Base-by-base conservation (phyloP, 2,329 filamentous ascomycete genomes). In the Diplodia scrobiculata region DNA sequence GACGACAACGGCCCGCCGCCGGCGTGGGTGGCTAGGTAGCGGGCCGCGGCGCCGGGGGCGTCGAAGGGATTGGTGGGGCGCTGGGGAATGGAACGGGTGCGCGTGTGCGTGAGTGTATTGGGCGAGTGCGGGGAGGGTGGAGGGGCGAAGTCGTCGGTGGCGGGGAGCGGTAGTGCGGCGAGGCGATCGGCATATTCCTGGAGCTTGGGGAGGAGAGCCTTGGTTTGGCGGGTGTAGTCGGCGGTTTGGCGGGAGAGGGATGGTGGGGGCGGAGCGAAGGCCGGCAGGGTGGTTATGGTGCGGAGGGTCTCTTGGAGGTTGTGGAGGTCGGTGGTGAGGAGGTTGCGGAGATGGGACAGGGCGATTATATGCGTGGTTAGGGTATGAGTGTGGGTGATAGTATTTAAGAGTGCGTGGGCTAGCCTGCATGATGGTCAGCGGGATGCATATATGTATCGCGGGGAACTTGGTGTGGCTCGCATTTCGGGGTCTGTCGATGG, bases 141-240 rank as follows among this genome's bases (percentile, higher is more conserved):
- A 0, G 48, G n/a, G 19, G 14, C n/a, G 21, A 48, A 14, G 50
- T 47, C 25, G 14, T 17, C 60, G 21, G 19, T 7, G 3, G 14
- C 14, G 62, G 51, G 48, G 41, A 60, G 25, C 25, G 25, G 36
- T 74, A 66, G 80, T 73, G 69, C 86, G 78, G 67, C 70, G 13
- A 78, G 70, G 51, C 71, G 73, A 45, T 76, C 74, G 54, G 77
- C 74, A 62, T 91, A 85, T 72, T 95, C 91, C 17, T 86, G 85
- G 1, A 93, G 80, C 70, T 89, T 89, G 2, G 86, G 79, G 14
- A 83, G 79, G 45, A 91, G 80, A n/a, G 85, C 78, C 74, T 91
- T 92, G 58, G 89, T 85, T 66, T 84, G 87, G 65, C 90, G 87
- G 69, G 88, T 87, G 77, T 90, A 86, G 60, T 95, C 89, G 3